Percentiles rank a stretch among this genome's conserved stretches.
Conservation (phyloP, 1,139 yeast genomes). For the Yamadazyma oceani region DNA sequence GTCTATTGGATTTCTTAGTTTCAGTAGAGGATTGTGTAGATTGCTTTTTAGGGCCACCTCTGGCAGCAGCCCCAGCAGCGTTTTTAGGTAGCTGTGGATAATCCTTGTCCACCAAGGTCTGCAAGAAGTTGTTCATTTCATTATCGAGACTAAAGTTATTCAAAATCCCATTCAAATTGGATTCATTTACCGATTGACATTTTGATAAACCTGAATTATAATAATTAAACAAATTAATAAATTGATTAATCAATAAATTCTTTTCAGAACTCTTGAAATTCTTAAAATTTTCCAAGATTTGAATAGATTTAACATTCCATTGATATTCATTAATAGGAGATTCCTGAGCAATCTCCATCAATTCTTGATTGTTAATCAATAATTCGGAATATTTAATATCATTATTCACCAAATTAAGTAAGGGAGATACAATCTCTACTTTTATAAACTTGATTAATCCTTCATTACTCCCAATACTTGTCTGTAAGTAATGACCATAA, state of each 20-base stretch:
- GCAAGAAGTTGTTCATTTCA: conserved; percentile 42
- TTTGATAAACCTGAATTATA: conserved; percentile 42
- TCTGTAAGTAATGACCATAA: conserved; percentile 49
- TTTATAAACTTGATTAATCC: conserved; percentile 52
- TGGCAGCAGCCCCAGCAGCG: neutral
- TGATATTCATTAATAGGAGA: conserved; percentile 38
- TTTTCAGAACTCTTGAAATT: conserved; percentile 68
- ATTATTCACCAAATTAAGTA: conserved; percentile 51
- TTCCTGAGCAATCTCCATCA: conserved; percentile 32
- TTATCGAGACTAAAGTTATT: conserved; percentile 38
- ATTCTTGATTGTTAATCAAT: conserved; percentile 41
- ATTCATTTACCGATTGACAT: conserved; percentile 52
- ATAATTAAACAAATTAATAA: conserved; percentile 69
- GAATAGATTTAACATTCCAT: conserved; percentile 83
- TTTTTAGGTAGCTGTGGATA: conserved; percentile 12
- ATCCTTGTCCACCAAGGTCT: conserved; percentile 29
- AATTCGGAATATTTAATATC: conserved; percentile 52
- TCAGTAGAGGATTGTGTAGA: conserved; percentile 7
- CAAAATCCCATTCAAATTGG: conserved; percentile 63
- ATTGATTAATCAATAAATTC: conserved; percentile 62
- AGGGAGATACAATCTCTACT: conserved; percentile 55
- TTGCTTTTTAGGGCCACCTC: neutral
- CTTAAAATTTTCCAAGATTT: conserved; percentile 74
- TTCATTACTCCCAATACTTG: conserved; percentile 55
- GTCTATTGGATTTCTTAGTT: conserved; percentile 10